phyloP scores from a whole-genome alignment of 805 yeast species.

The Metschnikowia cerradonensis region DNA sequence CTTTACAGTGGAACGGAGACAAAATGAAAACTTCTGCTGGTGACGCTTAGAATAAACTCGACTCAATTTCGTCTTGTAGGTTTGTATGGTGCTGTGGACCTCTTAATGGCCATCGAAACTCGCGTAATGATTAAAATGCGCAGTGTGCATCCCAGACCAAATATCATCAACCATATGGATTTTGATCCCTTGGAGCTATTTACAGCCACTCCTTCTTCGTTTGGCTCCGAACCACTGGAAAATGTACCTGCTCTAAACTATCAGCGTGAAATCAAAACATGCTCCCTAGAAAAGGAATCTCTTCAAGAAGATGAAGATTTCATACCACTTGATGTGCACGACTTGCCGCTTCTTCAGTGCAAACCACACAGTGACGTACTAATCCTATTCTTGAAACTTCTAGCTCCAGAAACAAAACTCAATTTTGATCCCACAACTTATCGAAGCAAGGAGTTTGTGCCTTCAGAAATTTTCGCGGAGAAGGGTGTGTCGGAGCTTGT shows the following conservation, averaged over 20 bases:
- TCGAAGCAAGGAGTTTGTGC: constrained; percentile 7
- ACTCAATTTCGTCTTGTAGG: neutral
- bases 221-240: neutral
- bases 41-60: too few species aligned
- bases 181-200: constrained; percentile 42
- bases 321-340: constrained; percentile 49
- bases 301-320: neutral
- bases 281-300: neutral
- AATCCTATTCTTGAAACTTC: constrained; percentile 40
- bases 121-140: neutral
- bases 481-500: constrained; percentile 31
- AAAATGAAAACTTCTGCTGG: neutral
- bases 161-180: constrained; percentile 22
- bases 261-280: neutral
- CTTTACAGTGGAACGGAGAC: neutral
- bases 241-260: neutral
- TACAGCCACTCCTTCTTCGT: constrained; percentile 22
- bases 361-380: constrained; percentile 48
- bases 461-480: constrained; percentile 24
- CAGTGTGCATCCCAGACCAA: neutral
- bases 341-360: constrained; percentile 49
- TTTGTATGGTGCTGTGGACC: neutral
- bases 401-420: constrained; percentile 46
- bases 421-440: constrained; percentile 40
- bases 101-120: neutral